A percentile compares a stretch with the other conserved stretches of the same genome.
phyloP scores from a whole-genome alignment of 805 yeast species.

The Jamesozyma piceae region DNA sequence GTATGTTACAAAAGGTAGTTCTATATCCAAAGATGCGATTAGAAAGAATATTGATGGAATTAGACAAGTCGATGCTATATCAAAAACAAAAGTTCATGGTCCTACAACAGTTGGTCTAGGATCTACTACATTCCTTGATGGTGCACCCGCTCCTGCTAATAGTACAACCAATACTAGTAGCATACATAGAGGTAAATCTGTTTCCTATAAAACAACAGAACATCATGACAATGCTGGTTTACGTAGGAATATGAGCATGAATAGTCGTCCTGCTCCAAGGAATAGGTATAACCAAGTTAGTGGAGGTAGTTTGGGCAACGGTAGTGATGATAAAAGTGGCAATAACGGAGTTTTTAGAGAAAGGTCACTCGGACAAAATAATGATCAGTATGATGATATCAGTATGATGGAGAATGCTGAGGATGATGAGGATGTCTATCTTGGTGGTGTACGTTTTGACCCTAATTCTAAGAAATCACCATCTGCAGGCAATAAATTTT shows the following conservation, averaged over 20 bases:
- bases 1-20: conserved; percentile 15
- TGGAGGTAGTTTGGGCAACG: neutral
- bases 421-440: conserved; percentile 26
- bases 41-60: conserved; percentile 42
- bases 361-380: neutral
- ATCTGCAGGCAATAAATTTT: conserved; percentile 44
- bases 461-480: conserved; percentile 20
- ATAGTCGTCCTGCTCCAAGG: conserved; percentile 7
- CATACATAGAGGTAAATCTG: conserved; percentile 73
- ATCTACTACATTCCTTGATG: conserved; percentile 84
- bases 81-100: conserved; percentile 76
- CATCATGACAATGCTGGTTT: conserved; percentile 11
- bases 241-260: conserved; percentile 11
- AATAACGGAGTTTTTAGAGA: neutral
- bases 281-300: neutral
- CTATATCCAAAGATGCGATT: conserved; percentile 33
- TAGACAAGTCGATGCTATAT: conserved; percentile 60
- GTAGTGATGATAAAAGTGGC: neutral
- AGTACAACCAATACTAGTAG: conserved; percentile 4
- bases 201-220: conserved; percentile 52
- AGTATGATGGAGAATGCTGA: conserved; percentile 11
- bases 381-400: neutral
- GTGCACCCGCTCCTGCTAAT: conserved; percentile 73
- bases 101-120: conserved; percentile 82
- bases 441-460: conserved; percentile 23